Conservation (phyloP, 1,139 yeast genomes). For the Yamadazyma triangularis region DNA sequence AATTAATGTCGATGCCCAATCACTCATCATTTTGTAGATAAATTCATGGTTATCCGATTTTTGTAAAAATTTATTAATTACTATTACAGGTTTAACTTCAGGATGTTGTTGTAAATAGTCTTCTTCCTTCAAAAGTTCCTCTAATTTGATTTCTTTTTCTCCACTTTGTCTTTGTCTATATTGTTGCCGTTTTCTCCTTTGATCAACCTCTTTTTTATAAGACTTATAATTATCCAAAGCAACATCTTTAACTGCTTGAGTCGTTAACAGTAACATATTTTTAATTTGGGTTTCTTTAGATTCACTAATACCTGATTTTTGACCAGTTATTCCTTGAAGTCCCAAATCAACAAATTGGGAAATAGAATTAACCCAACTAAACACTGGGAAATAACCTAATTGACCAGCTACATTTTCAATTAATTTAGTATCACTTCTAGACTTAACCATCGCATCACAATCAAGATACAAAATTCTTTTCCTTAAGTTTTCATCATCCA, state of each 20-base stretch:
- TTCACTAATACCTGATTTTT: conserved; percentile 87
- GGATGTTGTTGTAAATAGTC: conserved; percentile 85
- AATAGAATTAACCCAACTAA: conserved; percentile 85
- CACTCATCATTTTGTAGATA: conserved; percentile 73
- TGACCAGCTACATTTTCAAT: conserved; percentile 67
- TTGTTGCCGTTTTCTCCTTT: conserved; percentile 13
- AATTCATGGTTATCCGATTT: conserved; percentile 60
- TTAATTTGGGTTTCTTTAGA: conserved; percentile 78
- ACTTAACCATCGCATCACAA: conserved; percentile 69
- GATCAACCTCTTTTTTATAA: conserved; percentile 18
- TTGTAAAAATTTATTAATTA: conserved; percentile 65
- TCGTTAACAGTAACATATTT: conserved; percentile 71
- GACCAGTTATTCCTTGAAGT: conserved; percentile 90
- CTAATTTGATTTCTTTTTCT: conserved; percentile 26
- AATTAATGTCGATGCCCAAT: conserved; percentile 80
- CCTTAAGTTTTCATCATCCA: conserved; percentile 36
- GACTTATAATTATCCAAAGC: conserved; percentile 44
- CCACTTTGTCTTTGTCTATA: conserved; percentile 9
- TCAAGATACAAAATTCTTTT: conserved; percentile 65
- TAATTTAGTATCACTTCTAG: conserved; percentile 69
- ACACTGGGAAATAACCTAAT: conserved; percentile 88
- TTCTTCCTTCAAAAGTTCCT: conserved; percentile 56
- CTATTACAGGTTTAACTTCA: conserved; percentile 80
- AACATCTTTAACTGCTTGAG: conserved; percentile 67
- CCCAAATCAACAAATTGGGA: conserved; percentile 80